A percentile compares a stretch with the other conserved stretches of the same genome.
These are phyloP conservation scores for Trametes coccinea DNA, from an alignment of 768 basidiomycete genomes.

Conservation along the genomic window DNA sequence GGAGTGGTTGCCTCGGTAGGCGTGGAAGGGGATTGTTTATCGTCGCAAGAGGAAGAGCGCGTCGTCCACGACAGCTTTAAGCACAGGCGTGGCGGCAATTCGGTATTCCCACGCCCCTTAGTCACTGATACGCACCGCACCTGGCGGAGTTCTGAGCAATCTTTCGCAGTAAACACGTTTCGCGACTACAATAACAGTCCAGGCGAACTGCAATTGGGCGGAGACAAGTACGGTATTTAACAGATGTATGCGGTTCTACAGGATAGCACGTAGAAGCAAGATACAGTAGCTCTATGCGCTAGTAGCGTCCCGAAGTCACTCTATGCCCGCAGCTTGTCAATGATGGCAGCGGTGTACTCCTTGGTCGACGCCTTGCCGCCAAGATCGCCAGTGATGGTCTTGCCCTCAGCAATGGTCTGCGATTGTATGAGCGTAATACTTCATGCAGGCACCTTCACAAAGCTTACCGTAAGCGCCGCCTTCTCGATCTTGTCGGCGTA, in stretches of 20 bases:
- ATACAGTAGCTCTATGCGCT: constrained; percentile 20
- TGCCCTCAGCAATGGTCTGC: constrained; percentile 97
- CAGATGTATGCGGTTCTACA: constrained; percentile 9
- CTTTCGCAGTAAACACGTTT: constrained; percentile 4
- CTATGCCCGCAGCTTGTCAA: constrained; percentile 56
- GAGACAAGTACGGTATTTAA: constrained; percentile 1
- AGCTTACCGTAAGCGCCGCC: constrained; percentile 81
- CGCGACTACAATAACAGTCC: constrained; percentile 7
- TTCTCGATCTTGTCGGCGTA: constrained; percentile 89
- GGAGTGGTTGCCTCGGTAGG: constrained; percentile 58
- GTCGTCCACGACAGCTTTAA: constrained; percentile 28
- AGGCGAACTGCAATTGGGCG: neutral
- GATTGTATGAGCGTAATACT: constrained; percentile 15
- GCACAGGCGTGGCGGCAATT: constrained; percentile 20
- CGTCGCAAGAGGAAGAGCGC: constrained; percentile 37
- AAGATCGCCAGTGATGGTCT: constrained; percentile 91
- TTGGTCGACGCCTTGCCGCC: constrained; percentile 89
- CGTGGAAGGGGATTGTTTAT: constrained; percentile 51
- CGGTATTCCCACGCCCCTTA: constrained; percentile 21
- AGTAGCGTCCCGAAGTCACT: constrained; percentile 10
- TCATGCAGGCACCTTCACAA: neutral
- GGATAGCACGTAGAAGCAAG: constrained; percentile 13
- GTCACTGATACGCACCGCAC: constrained; percentile 20
- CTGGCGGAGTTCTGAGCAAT: constrained; percentile 7
- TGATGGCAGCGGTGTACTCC: constrained; percentile 89